Base-by-base conservation (phyloP, 768 basidiomycete genomes). In the Boletus rubescentipes region DNA sequence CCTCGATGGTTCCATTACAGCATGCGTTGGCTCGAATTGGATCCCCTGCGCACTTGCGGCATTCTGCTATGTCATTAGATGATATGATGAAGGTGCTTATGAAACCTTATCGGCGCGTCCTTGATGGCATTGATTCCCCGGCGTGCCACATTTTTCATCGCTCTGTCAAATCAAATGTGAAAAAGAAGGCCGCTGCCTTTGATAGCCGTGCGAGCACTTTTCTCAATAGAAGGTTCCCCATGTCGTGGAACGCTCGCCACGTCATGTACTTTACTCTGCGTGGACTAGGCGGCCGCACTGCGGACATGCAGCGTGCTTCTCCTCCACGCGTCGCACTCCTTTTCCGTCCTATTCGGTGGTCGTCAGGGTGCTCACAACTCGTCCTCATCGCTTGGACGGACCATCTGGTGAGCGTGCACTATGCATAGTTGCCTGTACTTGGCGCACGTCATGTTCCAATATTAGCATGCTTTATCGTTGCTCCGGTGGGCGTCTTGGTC, bases 81-180 rank as follows among this genome's bases (percentile, higher is more conserved):
- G 54, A 60, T 61, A 66, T 58, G 57, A 68, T 58, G 37, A 53
- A 58, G 47, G 47, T 46, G 57, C 47, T 57, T 67, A 68, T 68
- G 66, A 68, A 68, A 67, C 65, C 53, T 56, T 66, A 68, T 57
- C 58, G 56, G 52, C 38, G 26, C 29, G 55, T 53, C 56, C 34
- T 63, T 63, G 64, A 63, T 66, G 59, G 65, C 47, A 59, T 63
- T 68, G 56, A 68, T 68, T 46, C 50, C 55, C 53, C 61, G 51
- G 51, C 41, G 46, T 61, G 59, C 67, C 57, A 39, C 57, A 15
- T 58, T 54, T 53, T 57, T 48, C 51, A 49, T 67, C 60, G 45
- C 57, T 53, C 39, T 21, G 44, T 53, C 61, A 39, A 52, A 50
- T 53, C 61, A 39, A 52, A 50, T 62, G 62, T 59, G 58, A 57